phyloP scores from a whole-genome alignment of 2,329 filamentous ascomycete species.

The Pyricularia pennisetigena region DNA sequence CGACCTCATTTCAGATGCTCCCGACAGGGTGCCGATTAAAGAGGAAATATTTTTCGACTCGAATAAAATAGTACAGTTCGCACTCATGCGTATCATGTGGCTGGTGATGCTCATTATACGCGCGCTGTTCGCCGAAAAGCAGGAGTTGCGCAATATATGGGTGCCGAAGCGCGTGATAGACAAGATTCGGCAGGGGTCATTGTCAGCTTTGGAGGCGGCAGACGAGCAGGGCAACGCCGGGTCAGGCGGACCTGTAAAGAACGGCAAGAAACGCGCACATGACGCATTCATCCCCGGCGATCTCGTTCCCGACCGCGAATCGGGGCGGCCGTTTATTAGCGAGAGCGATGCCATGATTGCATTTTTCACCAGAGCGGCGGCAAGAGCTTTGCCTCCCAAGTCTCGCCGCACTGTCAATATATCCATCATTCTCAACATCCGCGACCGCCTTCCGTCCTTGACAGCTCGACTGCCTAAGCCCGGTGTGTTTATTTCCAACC shows the following conservation, averaged over 20 bases:
- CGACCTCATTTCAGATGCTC: background rate
- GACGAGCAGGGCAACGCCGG: background rate
- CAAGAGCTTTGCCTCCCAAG: background rate
- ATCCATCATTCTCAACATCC: slow-evolving; percentile 1
- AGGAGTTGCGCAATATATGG: slow-evolving; percentile 1
- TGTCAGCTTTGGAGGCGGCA: background rate
- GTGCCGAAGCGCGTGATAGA: background rate
- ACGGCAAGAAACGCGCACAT: background rate
- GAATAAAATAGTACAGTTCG: background rate
- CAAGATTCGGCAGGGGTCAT: background rate
- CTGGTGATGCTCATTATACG: background rate
- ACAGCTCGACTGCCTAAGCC: background rate
- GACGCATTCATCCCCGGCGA: background rate
- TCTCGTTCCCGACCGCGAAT: slow-evolving; percentile 1
- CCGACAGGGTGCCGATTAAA: background rate
- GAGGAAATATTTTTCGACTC: slow-evolving; percentile 1
- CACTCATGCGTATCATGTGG: background rate
- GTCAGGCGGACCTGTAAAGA: background rate
- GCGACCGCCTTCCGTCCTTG: slow-evolving; percentile 1
- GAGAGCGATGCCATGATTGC: slow-evolving; percentile 1
- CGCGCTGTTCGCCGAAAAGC: background rate
- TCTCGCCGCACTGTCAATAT: slow-evolving; percentile 1
- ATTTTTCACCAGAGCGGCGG: slow-evolving; percentile 2
- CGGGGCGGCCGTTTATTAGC: slow-evolving; percentile 1
- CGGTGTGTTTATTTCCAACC: slow-evolving; percentile 1